A percentile compares a stretch with the other conserved stretches of the same genome.
Evolutionary conservation across 2,329 filamentous ascomycete species (phyloP).

Genomic region (Leptographium galeiforme): DNA sequence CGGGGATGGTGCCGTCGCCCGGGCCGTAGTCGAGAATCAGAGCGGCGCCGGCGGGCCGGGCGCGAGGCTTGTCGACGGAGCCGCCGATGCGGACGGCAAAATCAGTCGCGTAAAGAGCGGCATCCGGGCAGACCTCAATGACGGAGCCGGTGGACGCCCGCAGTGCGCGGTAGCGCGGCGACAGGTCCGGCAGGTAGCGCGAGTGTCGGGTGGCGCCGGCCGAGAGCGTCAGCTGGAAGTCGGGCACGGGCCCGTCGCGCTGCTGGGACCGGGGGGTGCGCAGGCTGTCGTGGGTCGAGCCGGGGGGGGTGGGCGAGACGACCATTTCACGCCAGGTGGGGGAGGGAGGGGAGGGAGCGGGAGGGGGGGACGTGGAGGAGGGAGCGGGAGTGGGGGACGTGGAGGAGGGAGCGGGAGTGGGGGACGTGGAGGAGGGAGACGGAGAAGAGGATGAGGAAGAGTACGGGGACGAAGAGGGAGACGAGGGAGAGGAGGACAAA

Average conservation of each 20-base stretch:
- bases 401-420: not conserved
- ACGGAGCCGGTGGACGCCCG: slow-evolving; percentile 55
- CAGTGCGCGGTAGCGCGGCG: slow-evolving; percentile 63
- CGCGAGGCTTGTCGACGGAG: slow-evolving; percentile 37
- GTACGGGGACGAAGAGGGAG: not conserved
- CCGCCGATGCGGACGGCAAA: slow-evolving; percentile 80
- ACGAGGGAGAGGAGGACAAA: too few relatives aligned
- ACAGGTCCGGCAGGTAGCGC: slow-evolving; percentile 71
- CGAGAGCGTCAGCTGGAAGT: slow-evolving; percentile 78
- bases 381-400: slow-evolving; percentile 8
- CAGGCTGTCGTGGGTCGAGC: slow-evolving; percentile 38
- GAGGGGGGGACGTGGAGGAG: slow-evolving; percentile 13
- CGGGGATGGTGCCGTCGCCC: slow-evolving; percentile 54
- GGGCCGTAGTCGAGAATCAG: slow-evolving; percentile 96
- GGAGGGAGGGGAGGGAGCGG: slow-evolving; percentile 26
- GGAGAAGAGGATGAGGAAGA: not conserved
- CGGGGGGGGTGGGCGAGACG: slow-evolving; percentile 52
- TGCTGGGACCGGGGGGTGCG: slow-evolving; percentile 37
- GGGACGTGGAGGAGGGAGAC: not conserved
- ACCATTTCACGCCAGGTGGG: slow-evolving; percentile 73
- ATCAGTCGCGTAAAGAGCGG: slow-evolving; percentile 63
- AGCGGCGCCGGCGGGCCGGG: slow-evolving; percentile 63
- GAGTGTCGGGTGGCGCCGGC: slow-evolving; percentile 67
- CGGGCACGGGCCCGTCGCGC: slow-evolving; percentile 42
- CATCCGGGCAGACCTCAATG: slow-evolving; percentile 85